Evolutionary conservation across 2,329 filamentous ascomycete species (phyloP).

Genomic region (Diaporthe vaccinii): DNA sequence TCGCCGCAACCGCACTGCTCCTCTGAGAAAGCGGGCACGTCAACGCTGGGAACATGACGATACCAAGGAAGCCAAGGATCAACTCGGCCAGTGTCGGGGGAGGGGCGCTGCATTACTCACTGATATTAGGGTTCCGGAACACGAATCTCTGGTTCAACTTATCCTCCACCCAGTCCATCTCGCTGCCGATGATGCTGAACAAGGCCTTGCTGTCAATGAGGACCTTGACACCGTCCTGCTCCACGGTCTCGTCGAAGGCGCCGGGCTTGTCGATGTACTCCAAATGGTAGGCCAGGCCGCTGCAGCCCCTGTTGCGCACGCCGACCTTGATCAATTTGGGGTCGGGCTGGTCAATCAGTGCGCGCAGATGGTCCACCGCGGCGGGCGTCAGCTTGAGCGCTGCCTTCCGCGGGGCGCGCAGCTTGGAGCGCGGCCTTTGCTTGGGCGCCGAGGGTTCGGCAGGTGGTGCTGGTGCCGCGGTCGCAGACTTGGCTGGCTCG

Average conservation of each 20-base stretch:
- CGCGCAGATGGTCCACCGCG: conserved; percentile 83
- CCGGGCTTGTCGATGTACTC: conserved; percentile 95
- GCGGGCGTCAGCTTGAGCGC: conserved; percentile 87
- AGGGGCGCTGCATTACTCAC: conserved; percentile 68
- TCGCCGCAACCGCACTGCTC: conserved; percentile 97
- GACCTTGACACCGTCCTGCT: conserved; percentile 96
- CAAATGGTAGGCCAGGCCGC: conserved; percentile 90
- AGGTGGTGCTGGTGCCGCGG: conserved; percentile 45
- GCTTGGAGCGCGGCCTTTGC: conserved; percentile 64
- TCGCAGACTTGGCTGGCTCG: conserved; percentile 18
- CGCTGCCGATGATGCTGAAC: conserved; percentile 97
- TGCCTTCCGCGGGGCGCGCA: conserved; percentile 84
- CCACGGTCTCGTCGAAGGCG: conserved; percentile 90
- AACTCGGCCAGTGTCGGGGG: neutral
- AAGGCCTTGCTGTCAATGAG: conserved; percentile 97
- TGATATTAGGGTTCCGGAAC: conserved; percentile 98
- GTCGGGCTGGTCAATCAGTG: conserved; percentile 84
- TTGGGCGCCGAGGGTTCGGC: conserved; percentile 66
- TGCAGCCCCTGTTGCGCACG: conserved; percentile 94
- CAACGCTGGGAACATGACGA: neutral
- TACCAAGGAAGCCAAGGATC: neutral
- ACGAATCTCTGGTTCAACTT: conserved; percentile 93
- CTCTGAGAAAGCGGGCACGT: conserved; percentile 67
- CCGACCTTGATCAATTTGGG: conserved; percentile 95
- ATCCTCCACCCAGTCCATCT: conserved; percentile 99